A percentile compares a stretch with the other conserved stretches of the same genome.
phyloP scores from a whole-genome alignment of 768 basidiomycete genomes.

The Royoungia palumana region DNA sequence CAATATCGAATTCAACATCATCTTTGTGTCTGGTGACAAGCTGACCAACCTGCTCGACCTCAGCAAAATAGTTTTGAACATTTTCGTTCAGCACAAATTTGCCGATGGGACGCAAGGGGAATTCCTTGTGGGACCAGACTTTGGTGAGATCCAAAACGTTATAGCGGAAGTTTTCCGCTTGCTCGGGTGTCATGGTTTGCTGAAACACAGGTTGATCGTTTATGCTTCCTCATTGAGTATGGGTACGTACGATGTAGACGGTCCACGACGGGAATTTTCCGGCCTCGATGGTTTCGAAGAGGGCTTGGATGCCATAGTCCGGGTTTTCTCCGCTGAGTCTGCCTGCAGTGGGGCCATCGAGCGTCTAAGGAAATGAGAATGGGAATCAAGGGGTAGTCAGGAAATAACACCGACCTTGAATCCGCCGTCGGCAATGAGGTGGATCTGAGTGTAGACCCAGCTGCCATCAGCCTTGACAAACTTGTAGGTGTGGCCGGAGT shows the following conservation, averaged over 20 bases:
- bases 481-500: constrained; percentile 91
- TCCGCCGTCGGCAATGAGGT: constrained; percentile 73
- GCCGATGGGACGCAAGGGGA: constrained; percentile 86
- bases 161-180: constrained; percentile 89
- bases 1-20: constrained; percentile 4
- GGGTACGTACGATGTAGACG: constrained; percentile 66
- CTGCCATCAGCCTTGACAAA: constrained; percentile 82
- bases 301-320: constrained; percentile 76
- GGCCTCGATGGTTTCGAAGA: constrained; percentile 81
- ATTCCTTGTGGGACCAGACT: constrained; percentile 84
- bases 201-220: constrained; percentile 28
- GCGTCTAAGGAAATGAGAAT: constrained; percentile 44
- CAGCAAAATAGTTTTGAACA: constrained; percentile 86
- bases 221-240: neutral
- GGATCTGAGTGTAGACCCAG: constrained; percentile 85
- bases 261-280: constrained; percentile 86
- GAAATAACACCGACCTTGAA: constrained; percentile 54
- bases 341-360: constrained; percentile 63
- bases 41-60: constrained; percentile 80
- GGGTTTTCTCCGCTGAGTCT: constrained; percentile 71
- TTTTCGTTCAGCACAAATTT: constrained; percentile 80
- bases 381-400: neutral
- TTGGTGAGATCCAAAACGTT: constrained; percentile 91
- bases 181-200: constrained; percentile 91
- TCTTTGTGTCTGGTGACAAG: constrained; percentile 23